Conservation (phyloP, 1,284 basidiomycete genomes). For the Fomitiporia mediterranea region DNA sequence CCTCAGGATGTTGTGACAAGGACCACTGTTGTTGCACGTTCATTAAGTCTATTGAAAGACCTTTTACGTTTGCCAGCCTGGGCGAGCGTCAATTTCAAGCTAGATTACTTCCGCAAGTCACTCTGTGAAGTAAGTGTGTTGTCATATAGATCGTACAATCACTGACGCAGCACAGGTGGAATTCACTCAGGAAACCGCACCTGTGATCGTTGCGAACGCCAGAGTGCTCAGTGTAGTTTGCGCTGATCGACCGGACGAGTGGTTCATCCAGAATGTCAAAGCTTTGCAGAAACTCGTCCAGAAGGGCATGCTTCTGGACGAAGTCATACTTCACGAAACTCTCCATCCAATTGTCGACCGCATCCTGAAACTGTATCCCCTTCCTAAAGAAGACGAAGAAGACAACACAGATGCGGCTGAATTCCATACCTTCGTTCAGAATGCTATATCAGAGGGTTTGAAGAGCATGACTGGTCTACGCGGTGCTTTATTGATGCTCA, state of each 20-base stretch:
- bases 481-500: slow-evolving; percentile 83
- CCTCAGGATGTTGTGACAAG: slow-evolving; percentile 65
- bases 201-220: slow-evolving; percentile 77
- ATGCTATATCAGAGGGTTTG: slow-evolving; percentile 80
- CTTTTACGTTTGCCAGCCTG: slow-evolving; percentile 83
- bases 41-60: slow-evolving; percentile 75
- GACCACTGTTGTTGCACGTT: slow-evolving; percentile 67
- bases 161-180: slow-evolving; percentile 52
- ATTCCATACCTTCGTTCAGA: slow-evolving; percentile 77
- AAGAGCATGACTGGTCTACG: slow-evolving; percentile 69
- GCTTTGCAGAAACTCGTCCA: slow-evolving; percentile 88
- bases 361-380: slow-evolving; percentile 79
- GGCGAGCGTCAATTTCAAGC: slow-evolving; percentile 91
- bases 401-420: slow-evolving; percentile 61
- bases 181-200: slow-evolving; percentile 63
- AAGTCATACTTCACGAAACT: slow-evolving; percentile 71
- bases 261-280: slow-evolving; percentile 74
- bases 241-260: slow-evolving; percentile 78
- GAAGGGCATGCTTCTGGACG: slow-evolving; percentile 81
- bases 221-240: slow-evolving; percentile 89
- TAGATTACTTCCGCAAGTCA: slow-evolving; percentile 82
- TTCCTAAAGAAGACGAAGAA: slow-evolving; percentile 77
- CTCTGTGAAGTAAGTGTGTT: slow-evolving; percentile 61
- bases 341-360: slow-evolving; percentile 84
- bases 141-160: slow-evolving; percentile 22